Evolutionary conservation across 768 basidiomycete species (phyloP), one percentile per base, ranked within the genome.

Genomic region (Termitomyces sp.): DNA sequence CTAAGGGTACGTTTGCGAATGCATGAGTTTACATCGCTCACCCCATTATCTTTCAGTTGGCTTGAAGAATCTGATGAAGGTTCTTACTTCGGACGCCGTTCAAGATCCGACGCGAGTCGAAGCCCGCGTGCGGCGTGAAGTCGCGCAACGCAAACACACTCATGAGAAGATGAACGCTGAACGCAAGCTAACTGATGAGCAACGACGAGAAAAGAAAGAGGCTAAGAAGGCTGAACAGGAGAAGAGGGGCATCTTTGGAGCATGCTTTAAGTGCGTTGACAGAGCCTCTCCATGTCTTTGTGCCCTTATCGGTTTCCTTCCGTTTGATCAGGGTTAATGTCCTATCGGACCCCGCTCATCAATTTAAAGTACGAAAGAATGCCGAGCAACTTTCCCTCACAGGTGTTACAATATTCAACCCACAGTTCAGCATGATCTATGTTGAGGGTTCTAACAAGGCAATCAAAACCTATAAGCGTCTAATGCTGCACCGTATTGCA

Each of bases 51-150:
- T 56, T 27, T 20, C 48, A 95, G 96, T 99, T 58, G 93, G 94
- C 31, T 78, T 99, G 60, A 85, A 91, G 44, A 99, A 99, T 72
- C 73, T 98, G 69, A 98, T 98, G 95, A 94, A 93, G 68, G 97
- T 99, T 16, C 78, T 99, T 30, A 98, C 97, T 0, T 91, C 92
- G 9, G 95, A 98, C 67, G 96, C 95, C 0, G 88, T 99, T 27
- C 91, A 94, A 81, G 97, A 98, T 70, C 97, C 97, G 0, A 99
- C 97, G 2, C 87, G 95, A 53, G 93, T 99, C 3, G 97, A 99
- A 71, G 96, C 96, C 6, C 89, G 93, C 34, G 95, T 99, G 15
- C 81, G 94, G 48, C 81, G 92, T 36, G 97, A 99, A 71, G 96
- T 98, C 31, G 91, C 91, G 0, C 89, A 88, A 78, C 83, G 97